Conservation (phyloP, 768 basidiomycete genomes). For the Boletus vermiculosoides region DNA sequence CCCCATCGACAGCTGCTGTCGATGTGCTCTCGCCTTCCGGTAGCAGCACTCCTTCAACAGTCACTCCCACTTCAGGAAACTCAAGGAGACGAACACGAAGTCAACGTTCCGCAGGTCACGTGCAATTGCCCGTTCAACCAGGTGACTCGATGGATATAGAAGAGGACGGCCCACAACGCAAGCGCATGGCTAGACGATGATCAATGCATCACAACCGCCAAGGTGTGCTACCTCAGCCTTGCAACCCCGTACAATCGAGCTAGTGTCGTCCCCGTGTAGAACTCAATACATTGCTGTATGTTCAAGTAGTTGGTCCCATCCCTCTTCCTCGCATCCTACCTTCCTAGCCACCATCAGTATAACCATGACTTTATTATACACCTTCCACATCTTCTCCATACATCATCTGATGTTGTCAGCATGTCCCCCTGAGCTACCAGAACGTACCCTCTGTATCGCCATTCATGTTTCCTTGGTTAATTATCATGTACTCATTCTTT, state of each 20-base stretch:
- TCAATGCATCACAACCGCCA: neutral
- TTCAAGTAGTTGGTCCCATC: slow-evolving; percentile 6
- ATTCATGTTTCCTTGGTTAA: slow-evolving; percentile 8
- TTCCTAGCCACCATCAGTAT: slow-evolving; percentile 6
- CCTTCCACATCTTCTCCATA: slow-evolving; percentile 1
- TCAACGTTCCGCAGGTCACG: slow-evolving; percentile 36
- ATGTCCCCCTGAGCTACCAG: neutral
- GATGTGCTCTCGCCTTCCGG: slow-evolving; percentile 39
- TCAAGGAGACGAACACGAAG: slow-evolving; percentile 59
- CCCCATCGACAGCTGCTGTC: slow-evolving; percentile 39
- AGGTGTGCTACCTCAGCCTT: no score
- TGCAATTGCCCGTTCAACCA: slow-evolving; percentile 41
- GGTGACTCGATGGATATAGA: slow-evolving; percentile 71
- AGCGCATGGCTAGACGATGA: slow-evolving; percentile 66
- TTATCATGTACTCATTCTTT: slow-evolving; percentile 14
- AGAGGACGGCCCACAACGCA: slow-evolving; percentile 73
- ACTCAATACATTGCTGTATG: slow-evolving; percentile 6
- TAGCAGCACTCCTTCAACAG: slow-evolving; percentile 25
- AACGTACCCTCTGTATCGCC: slow-evolving; percentile 12
- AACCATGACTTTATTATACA: slow-evolving; percentile 16
- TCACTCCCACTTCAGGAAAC: slow-evolving; percentile 28
- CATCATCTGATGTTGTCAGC: slow-evolving; percentile 5
- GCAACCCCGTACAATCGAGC: neutral
- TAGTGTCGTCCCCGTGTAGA: slow-evolving; percentile 9
- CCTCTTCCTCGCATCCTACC: neutral